phyloP scores from a whole-genome alignment of 495 filamentous ascomycete genomes.

The Lophiotrema nucula region DNA sequence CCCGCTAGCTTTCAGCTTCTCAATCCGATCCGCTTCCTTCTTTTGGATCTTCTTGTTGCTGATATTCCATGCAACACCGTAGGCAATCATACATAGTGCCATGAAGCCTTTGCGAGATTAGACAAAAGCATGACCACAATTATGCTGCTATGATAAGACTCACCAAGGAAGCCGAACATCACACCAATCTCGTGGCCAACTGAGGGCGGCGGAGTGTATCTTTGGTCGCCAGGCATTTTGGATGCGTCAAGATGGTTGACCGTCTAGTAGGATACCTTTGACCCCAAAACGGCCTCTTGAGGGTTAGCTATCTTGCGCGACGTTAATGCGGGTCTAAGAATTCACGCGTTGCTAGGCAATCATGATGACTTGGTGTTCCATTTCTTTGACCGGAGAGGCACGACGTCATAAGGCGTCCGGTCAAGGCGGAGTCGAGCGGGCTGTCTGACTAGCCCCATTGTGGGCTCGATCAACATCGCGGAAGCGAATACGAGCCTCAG shows the following conservation, averaged over 20 bases:
- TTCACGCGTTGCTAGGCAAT: too few species aligned
- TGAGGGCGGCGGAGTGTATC: conserved; percentile 14
- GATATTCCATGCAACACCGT: conserved; percentile 27
- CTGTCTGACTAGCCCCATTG: neutral
- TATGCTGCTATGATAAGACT: too few species aligned
- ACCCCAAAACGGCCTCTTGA: too few species aligned
- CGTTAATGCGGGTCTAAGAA: too few species aligned
- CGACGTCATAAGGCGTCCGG: neutral
- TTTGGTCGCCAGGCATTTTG: too few species aligned
- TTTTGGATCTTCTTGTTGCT: conserved; percentile 19
- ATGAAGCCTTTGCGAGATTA: conserved; percentile 14
- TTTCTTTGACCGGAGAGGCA: too few species aligned
- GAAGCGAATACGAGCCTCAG: too few species aligned
- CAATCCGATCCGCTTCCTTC: conserved; percentile 23
- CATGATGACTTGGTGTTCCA: too few species aligned
- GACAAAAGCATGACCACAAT: neutral
- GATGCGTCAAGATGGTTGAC: too few species aligned
- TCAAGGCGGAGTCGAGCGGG: neutral
- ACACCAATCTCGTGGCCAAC: conserved; percentile 31
- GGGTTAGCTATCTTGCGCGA: too few species aligned
- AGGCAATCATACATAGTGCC: conserved; percentile 21
- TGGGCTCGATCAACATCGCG: neutral
- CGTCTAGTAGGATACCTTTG: too few species aligned
- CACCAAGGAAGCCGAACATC: conserved; percentile 34
- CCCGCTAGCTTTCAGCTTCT: conserved; percentile 18